Evolutionary conservation across 768 basidiomycete genomes (phyloP).

Genomic region (Phaeotremella fagi): DNA sequence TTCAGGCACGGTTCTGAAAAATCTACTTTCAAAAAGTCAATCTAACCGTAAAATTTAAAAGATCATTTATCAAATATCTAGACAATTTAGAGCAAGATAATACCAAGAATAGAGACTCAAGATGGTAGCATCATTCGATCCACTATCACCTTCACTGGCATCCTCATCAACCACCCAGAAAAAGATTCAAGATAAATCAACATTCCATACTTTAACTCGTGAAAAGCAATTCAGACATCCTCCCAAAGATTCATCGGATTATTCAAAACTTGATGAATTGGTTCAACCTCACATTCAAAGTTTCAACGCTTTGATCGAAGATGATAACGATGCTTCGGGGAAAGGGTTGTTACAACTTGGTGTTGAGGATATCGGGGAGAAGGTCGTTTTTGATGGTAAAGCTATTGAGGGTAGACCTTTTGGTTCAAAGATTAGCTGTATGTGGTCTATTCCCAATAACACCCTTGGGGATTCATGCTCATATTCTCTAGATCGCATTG

Average conservation of each 20-base stretch:
- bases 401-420: slow-evolving; percentile 57
- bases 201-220: slow-evolving; percentile 73
- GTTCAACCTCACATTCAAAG: slow-evolving; percentile 90
- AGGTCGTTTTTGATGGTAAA: slow-evolving; percentile 85
- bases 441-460: slow-evolving; percentile 6
- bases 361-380: slow-evolving; percentile 77
- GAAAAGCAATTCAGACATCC: slow-evolving; percentile 76
- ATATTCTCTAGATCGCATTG: slow-evolving; percentile 73
- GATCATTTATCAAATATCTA: not conserved
- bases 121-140: slow-evolving; percentile 11
- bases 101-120: not conserved
- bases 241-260: slow-evolving; percentile 61
- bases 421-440: slow-evolving; percentile 68
- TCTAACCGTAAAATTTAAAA: too few species aligned
- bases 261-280: slow-evolving; percentile 83
- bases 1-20: too few species aligned
- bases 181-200: slow-evolving; percentile 19
- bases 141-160: slow-evolving; percentile 18
- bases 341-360: slow-evolving; percentile 72
- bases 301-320: slow-evolving; percentile 94
- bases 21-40: too few species aligned
- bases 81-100: not conserved
- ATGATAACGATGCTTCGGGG: slow-evolving; percentile 76
- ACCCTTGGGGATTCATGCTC: not conserved
- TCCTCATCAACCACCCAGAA: slow-evolving; percentile 13